Percentiles rank a stretch among this genome's conserved stretches.
These are phyloP conservation scores for Botrytis galanthina DNA, from an alignment of 2,329 filamentous ascomycete genomes.

Conservation along the genomic window DNA sequence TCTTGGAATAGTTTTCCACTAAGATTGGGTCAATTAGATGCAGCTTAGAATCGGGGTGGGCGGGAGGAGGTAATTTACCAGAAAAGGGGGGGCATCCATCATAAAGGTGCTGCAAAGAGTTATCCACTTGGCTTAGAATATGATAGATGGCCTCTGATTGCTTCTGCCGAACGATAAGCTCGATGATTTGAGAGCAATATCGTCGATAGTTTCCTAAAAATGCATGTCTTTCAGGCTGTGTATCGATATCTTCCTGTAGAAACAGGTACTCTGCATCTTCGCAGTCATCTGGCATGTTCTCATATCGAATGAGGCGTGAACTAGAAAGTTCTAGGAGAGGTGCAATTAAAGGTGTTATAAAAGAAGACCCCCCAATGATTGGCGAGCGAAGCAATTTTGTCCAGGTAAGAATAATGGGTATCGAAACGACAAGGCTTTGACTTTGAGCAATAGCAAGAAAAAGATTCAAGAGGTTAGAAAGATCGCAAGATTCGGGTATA, in stretches of 20 bases:
- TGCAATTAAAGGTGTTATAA: constrained; percentile 61
- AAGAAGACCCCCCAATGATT: constrained; percentile 64
- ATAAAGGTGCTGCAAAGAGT: constrained; percentile 72
- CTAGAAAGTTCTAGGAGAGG: constrained; percentile 80
- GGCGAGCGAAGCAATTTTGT: constrained; percentile 74
- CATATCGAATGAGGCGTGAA: constrained; percentile 80
- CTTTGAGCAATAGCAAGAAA: constrained; percentile 77
- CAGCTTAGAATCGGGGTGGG: constrained; percentile 5
- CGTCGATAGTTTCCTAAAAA: constrained; percentile 94
- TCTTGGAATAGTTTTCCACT: constrained; percentile 62
- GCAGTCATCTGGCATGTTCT: constrained; percentile 78
- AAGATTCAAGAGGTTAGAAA: constrained; percentile 74
- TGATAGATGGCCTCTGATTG: constrained; percentile 83
- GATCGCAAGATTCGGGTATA: constrained; percentile 63
- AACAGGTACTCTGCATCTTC: constrained; percentile 78
- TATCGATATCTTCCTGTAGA: constrained; percentile 91
- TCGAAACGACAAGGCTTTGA: constrained; percentile 87
- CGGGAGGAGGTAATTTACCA: constrained; percentile 45
- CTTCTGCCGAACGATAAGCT: constrained; percentile 77
- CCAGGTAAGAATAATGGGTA: constrained; percentile 89
- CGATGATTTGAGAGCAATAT: constrained; percentile 84
- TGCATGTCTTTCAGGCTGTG: constrained; percentile 86
- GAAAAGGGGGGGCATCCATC: constrained; percentile 65
- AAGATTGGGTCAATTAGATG: constrained; percentile 18
- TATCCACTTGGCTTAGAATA: constrained; percentile 77